Conservation (phyloP, 164 flowering plant species). For the Macadamia tetraphylla region DNA sequence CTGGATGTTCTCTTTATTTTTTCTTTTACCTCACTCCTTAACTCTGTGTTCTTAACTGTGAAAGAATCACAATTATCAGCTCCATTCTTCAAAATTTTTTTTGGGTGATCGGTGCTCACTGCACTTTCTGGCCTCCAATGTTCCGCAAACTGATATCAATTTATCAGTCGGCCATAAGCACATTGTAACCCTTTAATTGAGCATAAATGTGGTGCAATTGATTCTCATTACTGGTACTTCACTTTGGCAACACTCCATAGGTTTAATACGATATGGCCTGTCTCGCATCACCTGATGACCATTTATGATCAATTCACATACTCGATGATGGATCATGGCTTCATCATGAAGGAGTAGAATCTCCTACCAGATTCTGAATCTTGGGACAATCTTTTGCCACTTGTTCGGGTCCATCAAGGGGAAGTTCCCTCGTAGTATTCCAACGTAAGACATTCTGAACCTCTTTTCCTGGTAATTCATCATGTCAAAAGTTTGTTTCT, state of each 20-base stretch:
- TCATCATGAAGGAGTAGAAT: conserved; percentile 3
- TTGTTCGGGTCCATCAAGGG: conserved; percentile 13
- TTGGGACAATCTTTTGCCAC: background rate
- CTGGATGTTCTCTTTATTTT: background rate
- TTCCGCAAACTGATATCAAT: background rate
- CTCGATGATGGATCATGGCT: conserved; percentile 8
- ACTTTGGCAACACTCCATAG: conserved; percentile 15
- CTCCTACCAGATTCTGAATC: conserved; percentile 1
- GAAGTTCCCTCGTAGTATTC: conserved; percentile 3
- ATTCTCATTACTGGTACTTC: conserved; percentile 13
- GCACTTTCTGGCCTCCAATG: conserved; percentile 3
- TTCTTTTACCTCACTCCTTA: background rate
- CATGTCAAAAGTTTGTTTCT: background rate
- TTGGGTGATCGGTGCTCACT: conserved; percentile 7
- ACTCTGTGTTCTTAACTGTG: background rate
- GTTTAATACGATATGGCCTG: conserved; percentile 11
- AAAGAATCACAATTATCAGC: background rate
- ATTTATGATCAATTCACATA: background rate
- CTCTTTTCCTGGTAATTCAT: conserved; percentile 3
- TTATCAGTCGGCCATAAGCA: background rate
- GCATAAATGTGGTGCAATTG: background rate
- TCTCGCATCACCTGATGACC: conserved; percentile 4
- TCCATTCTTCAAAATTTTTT: conserved; percentile 1
- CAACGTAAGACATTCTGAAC: conserved; percentile 15
- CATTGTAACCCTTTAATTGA: conserved; percentile 5